phyloP scores from a whole-genome alignment of 2,329 filamentous ascomycete species.

The Sphaerulina populicola region DNA sequence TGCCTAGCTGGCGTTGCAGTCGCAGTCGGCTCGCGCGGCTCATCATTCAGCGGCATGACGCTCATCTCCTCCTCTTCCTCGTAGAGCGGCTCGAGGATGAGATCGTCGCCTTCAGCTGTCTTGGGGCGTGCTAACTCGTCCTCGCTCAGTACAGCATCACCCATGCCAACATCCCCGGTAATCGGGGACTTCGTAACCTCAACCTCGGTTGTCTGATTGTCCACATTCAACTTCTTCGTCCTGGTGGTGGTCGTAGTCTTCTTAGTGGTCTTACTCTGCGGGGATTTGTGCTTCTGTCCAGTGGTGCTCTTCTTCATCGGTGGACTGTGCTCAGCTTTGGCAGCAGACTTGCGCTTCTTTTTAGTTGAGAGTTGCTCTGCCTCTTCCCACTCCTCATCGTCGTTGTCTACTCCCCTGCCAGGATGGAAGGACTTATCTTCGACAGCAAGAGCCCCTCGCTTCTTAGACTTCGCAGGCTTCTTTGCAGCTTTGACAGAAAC shows the following conservation, averaged over 20 bases:
- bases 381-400: slow-evolving; percentile 26
- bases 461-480: slow-evolving; percentile 17
- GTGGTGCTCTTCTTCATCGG: slow-evolving; percentile 9
- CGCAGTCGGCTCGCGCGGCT: slow-evolving; percentile 25
- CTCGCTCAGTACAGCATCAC: slow-evolving; percentile 25
- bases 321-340: slow-evolving; percentile 14
- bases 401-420: slow-evolving; percentile 8
- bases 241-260: slow-evolving; percentile 2
- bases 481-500: slow-evolving; percentile 21
- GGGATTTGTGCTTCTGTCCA: slow-evolving; percentile 11
- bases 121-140: slow-evolving; percentile 19
- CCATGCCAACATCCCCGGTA: slow-evolving; percentile 11
- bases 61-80: slow-evolving; percentile 30
- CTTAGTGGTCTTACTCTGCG: slow-evolving; percentile 11
- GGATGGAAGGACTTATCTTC: slow-evolving; percentile 5
- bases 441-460: slow-evolving; percentile 14
- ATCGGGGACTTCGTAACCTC: slow-evolving; percentile 7
- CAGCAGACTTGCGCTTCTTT: slow-evolving; percentile 30
- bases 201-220: slow-evolving; percentile 7
- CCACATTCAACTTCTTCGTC: slow-evolving; percentile 13
- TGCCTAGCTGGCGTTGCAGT: slow-evolving; percentile 27
- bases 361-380: slow-evolving; percentile 19
- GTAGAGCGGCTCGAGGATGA: slow-evolving; percentile 28
- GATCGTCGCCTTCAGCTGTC: slow-evolving; percentile 21
- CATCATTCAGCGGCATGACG: slow-evolving; percentile 20